Evolutionary conservation across 805 yeast species (phyloP), one percentile per base, ranked within the genome.

Genomic region (Ogataea nonfermentans): DNA sequence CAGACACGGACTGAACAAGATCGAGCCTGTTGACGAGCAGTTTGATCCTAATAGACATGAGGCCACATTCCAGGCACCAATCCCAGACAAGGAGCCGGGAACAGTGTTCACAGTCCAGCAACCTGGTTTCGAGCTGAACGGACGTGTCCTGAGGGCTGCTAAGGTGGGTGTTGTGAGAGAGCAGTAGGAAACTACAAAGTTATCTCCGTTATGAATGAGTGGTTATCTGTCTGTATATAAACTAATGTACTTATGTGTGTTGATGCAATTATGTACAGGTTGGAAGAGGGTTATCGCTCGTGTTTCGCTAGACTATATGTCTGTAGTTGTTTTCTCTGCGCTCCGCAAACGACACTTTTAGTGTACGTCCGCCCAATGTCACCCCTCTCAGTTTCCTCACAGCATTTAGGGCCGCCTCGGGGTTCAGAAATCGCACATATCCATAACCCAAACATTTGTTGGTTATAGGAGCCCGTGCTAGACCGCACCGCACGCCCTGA

Each of bases 11-110:
- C 71, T 89, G 48, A 73, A 66, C 49, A 87, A 86, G 68, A 72
- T 87, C 46, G 81, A 87, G 56, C 96, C 97, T 35, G 43, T 85
- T 25, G 95, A 91, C 48, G 87, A 88, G 65, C 71, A 68, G 50
- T 89, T 90, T 55, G 95, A 89, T 63, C 96, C 97, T 47, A 87
- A 90, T 66, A 73, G 71, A 54, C 97, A 89, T 63, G 97, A 89
- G 67, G 97, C 96, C 38, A 79, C 91, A 23, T 90, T 89, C 65
- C 93, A 89, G 70, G 68, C 84, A 39, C 84, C 91, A 24, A 86
- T 83, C 57, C 86, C 90, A 34, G 93, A 78, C 53, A 86, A 87
- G 65, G 91, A 85, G 65, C 86, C 96, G 12, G 96, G 96, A 44
- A 83, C 96, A 19, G 87, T 89, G 43, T 84, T 90, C 79, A 86